Evolutionary conservation across 192 early-diverging fungal genomes (phyloP).

Genomic region (Mortierella hygrophila): DNA sequence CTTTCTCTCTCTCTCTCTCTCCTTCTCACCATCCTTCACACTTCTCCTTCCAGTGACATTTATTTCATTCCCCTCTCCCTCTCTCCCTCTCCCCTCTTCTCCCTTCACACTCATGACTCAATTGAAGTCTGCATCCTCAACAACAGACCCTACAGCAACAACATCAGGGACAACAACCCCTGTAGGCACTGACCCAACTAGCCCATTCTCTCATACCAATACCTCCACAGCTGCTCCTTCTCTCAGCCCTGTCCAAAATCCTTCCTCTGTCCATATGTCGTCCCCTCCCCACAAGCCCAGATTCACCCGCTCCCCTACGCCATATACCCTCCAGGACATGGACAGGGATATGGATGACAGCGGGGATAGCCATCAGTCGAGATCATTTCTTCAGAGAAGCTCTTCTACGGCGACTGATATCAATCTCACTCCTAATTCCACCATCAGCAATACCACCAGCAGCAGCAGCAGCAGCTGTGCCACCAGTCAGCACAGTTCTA

Average conservation of each 20-base stretch:
- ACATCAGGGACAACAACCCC: too few species aligned
- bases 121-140: background rate
- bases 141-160: background rate
- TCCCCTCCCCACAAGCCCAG: background rate
- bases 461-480: background rate
- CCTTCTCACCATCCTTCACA: background rate
- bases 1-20: background rate
- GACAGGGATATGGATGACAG: background rate
- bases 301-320: constrained; percentile 23
- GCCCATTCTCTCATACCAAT: background rate
- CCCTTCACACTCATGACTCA: background rate
- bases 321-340: constrained; percentile 6
- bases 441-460: background rate
- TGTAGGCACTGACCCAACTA: background rate
- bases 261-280: background rate
- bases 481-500: background rate
- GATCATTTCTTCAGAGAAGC: background rate
- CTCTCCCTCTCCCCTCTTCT: background rate
- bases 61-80: background rate
- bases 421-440: background rate
- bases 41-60: background rate
- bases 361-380: background rate
- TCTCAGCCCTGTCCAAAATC: background rate
- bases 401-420: background rate
- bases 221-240: background rate